phyloP scores from a whole-genome alignment of 179 eudicot species.

The Corrigiola litoralis region DNA sequence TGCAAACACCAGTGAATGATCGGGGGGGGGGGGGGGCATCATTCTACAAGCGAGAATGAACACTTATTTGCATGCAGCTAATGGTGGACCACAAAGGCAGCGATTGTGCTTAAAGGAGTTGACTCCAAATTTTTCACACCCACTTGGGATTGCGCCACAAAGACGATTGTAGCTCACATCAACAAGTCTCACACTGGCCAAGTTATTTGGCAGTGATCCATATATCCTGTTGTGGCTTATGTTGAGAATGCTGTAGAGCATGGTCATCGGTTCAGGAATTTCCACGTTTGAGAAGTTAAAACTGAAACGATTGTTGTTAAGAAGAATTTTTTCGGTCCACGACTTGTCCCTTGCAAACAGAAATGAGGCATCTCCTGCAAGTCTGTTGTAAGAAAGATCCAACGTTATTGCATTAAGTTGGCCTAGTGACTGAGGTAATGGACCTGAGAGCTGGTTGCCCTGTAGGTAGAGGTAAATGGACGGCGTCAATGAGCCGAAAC shows the following conservation, averaged over 20 bases:
- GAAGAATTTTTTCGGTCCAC: not conserved
- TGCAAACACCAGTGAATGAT: no score
- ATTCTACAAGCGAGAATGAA: no score
- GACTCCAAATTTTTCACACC: not conserved
- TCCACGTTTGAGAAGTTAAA: not conserved
- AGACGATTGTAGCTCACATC: slow-evolving; percentile 4
- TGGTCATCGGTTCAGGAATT: not conserved
- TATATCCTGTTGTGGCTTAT: not conserved
- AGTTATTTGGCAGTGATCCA: not conserved
- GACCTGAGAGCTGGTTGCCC: slow-evolving; percentile 12
- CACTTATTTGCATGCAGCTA: not conserved
- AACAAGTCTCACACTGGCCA: not conserved
- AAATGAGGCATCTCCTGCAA: slow-evolving; percentile 19
- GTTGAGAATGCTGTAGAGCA: not conserved
- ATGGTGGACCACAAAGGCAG: not conserved
- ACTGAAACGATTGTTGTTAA: not conserved
- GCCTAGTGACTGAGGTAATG: slow-evolving; percentile 13
- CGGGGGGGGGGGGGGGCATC: no score
- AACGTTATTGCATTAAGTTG: not conserved
- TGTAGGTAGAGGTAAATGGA: not conserved
- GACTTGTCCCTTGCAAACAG: not conserved
- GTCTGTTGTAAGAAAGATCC: not conserved
- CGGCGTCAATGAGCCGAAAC: not conserved
- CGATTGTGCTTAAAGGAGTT: not conserved
- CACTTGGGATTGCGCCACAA: not conserved